These are phyloP conservation scores for Breviolum minutum DNA, from an alignment of 73 alveolate species.

Conservation along the genomic window DNA sequence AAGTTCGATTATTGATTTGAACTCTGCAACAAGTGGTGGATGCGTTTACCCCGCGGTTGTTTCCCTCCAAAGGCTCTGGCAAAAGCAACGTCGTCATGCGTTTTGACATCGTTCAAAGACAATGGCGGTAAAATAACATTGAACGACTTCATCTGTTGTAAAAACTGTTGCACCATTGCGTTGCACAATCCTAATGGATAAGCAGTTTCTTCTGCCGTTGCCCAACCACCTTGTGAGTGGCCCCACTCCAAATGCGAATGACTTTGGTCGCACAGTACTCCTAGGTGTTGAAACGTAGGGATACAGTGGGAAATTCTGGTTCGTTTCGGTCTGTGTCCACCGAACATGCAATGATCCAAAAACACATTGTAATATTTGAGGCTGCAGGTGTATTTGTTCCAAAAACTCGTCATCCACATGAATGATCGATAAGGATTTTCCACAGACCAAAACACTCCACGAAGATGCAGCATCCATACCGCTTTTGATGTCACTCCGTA, in stretches of 20 bases:
- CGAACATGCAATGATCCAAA: neutral
- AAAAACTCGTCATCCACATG: neutral
- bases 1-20: neutral
- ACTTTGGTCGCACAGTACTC: neutral
- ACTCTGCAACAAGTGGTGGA: neutral
- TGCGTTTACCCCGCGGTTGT: neutral
- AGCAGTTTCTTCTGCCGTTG: neutral
- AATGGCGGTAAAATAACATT: neutral
- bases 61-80: neutral
- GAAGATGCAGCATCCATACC: too few relatives aligned
- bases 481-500: neutral
- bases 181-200: neutral
- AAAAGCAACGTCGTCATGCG: neutral
- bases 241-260: constrained; percentile 5
- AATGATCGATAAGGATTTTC: neutral
- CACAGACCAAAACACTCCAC: neutral
- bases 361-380: neutral
- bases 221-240: neutral
- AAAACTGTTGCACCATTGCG: neutral
- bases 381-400: too few relatives aligned
- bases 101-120: too few relatives aligned
- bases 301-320: neutral
- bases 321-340: neutral
- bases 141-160: neutral
- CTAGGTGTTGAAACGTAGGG: neutral